A percentile compares a stretch with the other conserved stretches of the same genome.
These are phyloP conservation scores for Linaria vulgaris DNA, from an alignment of 257 asterid species.

Conservation along the genomic window DNA sequence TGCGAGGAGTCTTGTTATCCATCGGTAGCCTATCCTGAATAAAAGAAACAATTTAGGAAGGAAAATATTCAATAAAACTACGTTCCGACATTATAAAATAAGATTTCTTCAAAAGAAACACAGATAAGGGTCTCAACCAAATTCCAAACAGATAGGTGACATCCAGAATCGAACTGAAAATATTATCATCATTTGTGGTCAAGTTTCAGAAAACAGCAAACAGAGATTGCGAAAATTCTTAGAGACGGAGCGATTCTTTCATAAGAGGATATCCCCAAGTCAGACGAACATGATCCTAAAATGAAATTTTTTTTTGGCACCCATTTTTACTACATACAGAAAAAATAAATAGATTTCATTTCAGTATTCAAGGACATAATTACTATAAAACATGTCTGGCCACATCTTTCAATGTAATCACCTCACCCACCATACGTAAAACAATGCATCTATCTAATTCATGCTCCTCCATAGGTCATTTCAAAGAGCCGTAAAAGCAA, in stretches of 20 bases:
- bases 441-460: background rate
- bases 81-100: too few relatives aligned
- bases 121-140: background rate
- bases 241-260: background rate
- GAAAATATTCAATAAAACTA: background rate
- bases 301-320: too few relatives aligned
- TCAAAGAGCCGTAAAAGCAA: background rate
- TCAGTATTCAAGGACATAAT: conserved; percentile 7
- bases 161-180: conserved; percentile 14
- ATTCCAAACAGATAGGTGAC: conserved; percentile 1
- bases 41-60: conserved; percentile 37
- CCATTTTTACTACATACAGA: too few relatives aligned
- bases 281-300: background rate
- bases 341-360: too few relatives aligned
- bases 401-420: conserved; percentile 13
- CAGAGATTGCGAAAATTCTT: conserved; percentile 20
- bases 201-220: conserved; percentile 15
- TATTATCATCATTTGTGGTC: conserved; percentile 11
- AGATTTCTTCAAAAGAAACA: background rate
- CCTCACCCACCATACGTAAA: background rate
- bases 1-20: conserved; percentile 83
- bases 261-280: too few relatives aligned
- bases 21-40: conserved; percentile 95
- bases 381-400: conserved; percentile 1
- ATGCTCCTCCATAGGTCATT: background rate